These are phyloP conservation scores for Septoria linicola DNA, from an alignment of 2,329 filamentous ascomycete genomes.

Conservation along the genomic window DNA sequence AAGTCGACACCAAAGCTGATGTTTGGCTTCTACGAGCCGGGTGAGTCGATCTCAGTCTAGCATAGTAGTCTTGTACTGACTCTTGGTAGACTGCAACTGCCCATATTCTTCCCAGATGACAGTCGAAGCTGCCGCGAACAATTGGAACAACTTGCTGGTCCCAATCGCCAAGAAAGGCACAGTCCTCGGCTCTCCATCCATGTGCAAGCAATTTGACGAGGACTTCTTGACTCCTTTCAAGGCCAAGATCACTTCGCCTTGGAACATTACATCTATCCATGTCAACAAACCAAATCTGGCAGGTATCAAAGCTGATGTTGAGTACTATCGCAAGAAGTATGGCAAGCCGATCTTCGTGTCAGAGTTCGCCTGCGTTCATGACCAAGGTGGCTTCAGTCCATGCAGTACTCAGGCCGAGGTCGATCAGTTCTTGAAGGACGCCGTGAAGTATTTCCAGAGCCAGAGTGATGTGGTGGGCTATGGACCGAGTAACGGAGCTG, in stretches of 20 bases:
- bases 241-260: conserved; percentile 15
- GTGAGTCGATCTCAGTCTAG: neutral
- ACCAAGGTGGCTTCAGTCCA: conserved; percentile 22
- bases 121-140: conserved; percentile 19
- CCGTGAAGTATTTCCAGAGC: conserved; percentile 30
- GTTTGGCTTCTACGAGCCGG: conserved; percentile 37
- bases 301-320: conserved; percentile 30
- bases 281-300: conserved; percentile 32
- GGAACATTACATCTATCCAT: conserved; percentile 35
- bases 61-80: neutral
- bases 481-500: conserved; percentile 32
- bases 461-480: conserved; percentile 31
- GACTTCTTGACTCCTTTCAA: conserved; percentile 32
- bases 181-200: conserved; percentile 31
- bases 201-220: conserved; percentile 35
- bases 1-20: conserved; percentile 26
- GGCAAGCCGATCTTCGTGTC: conserved; percentile 32
- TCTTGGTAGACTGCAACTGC: conserved; percentile 24
- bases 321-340: conserved; percentile 31
- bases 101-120: conserved; percentile 28
- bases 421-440: conserved; percentile 28
- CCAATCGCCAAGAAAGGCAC: conserved; percentile 31
- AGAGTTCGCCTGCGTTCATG: conserved; percentile 33
- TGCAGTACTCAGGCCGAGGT: conserved; percentile 31
- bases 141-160: conserved; percentile 30